Conservation (phyloP, 2,329 filamentous ascomycete genomes). For the Lojkania enalia region DNA sequence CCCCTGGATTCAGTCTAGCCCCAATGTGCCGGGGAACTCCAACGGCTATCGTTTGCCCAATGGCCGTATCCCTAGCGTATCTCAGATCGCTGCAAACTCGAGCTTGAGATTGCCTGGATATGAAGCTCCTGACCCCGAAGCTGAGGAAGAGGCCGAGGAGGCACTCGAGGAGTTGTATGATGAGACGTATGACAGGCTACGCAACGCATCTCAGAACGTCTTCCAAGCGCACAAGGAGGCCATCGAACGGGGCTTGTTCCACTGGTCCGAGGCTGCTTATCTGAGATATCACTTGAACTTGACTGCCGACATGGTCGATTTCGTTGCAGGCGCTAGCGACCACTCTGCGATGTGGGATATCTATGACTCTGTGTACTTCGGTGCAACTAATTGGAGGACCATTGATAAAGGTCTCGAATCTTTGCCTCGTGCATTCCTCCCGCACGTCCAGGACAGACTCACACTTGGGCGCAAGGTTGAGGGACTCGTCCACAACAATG, state of each 20-base stretch:
- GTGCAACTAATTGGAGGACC: constrained; percentile 63
- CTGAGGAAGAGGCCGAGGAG: constrained; percentile 23
- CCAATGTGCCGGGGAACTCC: constrained; percentile 56
- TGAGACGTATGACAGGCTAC: constrained; percentile 23
- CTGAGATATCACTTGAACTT: constrained; percentile 62
- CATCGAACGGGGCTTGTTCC: constrained; percentile 60
- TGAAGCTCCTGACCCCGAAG: constrained; percentile 18
- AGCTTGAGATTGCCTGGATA: constrained; percentile 21
- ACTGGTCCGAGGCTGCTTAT: constrained; percentile 68
- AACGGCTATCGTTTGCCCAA: constrained; percentile 40
- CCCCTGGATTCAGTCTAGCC: constrained; percentile 61
- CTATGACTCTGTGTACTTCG: constrained; percentile 61
- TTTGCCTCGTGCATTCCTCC: constrained; percentile 65
- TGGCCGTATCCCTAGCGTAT: constrained; percentile 37
- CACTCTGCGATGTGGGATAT: constrained; percentile 58
- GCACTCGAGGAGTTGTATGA: constrained; percentile 27
- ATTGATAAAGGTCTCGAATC: constrained; percentile 65
- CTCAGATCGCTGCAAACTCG: constrained; percentile 34
- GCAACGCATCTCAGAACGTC: constrained; percentile 52
- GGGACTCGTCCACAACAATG: constrained; percentile 58
- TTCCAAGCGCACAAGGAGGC: constrained; percentile 59
- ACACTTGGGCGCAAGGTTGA: constrained; percentile 62
- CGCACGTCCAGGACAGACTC: constrained; percentile 61
- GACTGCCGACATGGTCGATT: constrained; percentile 58
- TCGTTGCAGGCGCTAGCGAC: constrained; percentile 35